Evolutionary conservation across 148 eudicot species (phyloP).

Genomic region (Camellia sinensis): DNA sequence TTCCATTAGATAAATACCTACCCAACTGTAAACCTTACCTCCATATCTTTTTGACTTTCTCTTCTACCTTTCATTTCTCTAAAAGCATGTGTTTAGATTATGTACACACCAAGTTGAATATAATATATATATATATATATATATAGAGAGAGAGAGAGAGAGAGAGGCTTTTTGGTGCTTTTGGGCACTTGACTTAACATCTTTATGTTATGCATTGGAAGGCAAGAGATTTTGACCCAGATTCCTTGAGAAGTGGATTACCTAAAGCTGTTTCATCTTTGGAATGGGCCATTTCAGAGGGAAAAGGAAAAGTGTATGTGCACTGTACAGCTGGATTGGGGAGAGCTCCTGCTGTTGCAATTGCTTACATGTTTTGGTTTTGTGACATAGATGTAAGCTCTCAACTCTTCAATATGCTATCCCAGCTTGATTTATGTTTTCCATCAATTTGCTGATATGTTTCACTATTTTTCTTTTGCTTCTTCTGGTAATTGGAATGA

Average conservation of each 20-base stretch:
- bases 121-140: background rate
- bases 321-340: constrained; percentile 98
- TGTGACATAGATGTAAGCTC: constrained; percentile 72
- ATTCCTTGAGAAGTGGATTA: constrained; percentile 70
- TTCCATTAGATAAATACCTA: too few relatives aligned
- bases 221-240: constrained; percentile 93
- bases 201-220: constrained; percentile 17
- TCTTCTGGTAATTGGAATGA: background rate
- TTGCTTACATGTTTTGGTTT: constrained; percentile 96
- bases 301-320: constrained; percentile 79
- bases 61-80: too few relatives aligned
- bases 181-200: constrained; percentile 5
- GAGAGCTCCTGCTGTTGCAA: constrained; percentile 92
- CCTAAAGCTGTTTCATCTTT: constrained; percentile 83
- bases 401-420: background rate
- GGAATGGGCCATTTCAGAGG: constrained; percentile 83
- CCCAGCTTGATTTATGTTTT: background rate
- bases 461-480: too few relatives aligned
- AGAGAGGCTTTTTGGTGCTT: background rate
- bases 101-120: background rate
- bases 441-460: background rate
- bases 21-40: too few relatives aligned
- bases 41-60: too few relatives aligned
- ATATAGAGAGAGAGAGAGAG: background rate
- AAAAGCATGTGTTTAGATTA: too few relatives aligned